A percentile compares a stretch with the other conserved stretches of the same genome.
phyloP scores from a whole-genome alignment of 2,329 filamentous ascomycete species.

The Didymella pinodella region DNA sequence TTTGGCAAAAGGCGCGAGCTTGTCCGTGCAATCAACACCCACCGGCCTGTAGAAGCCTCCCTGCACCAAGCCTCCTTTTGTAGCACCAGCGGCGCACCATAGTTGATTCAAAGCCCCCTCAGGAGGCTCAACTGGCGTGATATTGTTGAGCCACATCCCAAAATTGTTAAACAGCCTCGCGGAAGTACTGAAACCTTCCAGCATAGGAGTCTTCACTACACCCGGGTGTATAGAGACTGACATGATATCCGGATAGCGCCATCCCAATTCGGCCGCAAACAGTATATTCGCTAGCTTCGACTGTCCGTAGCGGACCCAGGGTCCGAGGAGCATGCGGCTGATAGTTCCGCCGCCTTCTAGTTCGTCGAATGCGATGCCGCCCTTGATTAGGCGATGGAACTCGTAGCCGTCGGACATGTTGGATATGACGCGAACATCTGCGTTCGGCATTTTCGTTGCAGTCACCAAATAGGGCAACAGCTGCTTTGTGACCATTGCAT shows the following conservation, averaged over 20 bases:
- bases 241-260: conserved; percentile 53
- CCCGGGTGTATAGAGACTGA: conserved; percentile 56
- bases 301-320: conserved; percentile 55
- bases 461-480: conserved; percentile 52
- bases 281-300: conserved; percentile 59
- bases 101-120: conserved; percentile 49
- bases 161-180: conserved; percentile 24
- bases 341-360: conserved; percentile 35
- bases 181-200: conserved; percentile 30
- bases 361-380: conserved; percentile 46
- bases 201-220: conserved; percentile 52
- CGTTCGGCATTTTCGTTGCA: conserved; percentile 44
- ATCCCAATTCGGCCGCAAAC: conserved; percentile 51
- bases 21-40: conserved; percentile 22
- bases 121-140: conserved; percentile 14
- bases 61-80: conserved; percentile 42
- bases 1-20: conserved; percentile 18
- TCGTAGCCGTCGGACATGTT: conserved; percentile 42
- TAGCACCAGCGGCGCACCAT: conserved; percentile 45
- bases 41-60: conserved; percentile 51
- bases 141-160: conserved; percentile 7
- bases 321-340: conserved; percentile 30
- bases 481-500: conserved; percentile 54
- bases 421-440: conserved; percentile 55
- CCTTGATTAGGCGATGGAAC: conserved; percentile 19